phyloP scores from a whole-genome alignment of 2,329 filamentous ascomycete genomes.

The Shiraia bambusicola region DNA sequence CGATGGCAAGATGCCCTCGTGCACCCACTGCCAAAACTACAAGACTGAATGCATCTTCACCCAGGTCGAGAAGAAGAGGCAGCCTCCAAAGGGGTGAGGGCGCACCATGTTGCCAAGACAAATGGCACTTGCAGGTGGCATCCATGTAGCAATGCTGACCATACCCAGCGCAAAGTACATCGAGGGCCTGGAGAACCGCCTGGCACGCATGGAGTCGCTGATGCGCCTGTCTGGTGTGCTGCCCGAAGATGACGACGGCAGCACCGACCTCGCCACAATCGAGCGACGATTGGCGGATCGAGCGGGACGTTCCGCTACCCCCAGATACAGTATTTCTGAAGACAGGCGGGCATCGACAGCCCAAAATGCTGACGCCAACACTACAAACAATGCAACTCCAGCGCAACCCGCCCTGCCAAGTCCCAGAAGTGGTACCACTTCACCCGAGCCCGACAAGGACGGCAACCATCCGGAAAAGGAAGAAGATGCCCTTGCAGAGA shows the following conservation, averaged over 20 bases:
- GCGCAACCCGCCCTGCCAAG: conserved; percentile 51
- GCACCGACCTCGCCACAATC: conserved; percentile 82
- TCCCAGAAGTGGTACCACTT: conserved; percentile 54
- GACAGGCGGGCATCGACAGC: conserved; percentile 38
- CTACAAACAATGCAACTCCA: conserved; percentile 39
- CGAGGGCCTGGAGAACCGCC: conserved; percentile 89
- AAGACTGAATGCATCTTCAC: conserved; percentile 98
- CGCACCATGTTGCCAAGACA: not conserved
- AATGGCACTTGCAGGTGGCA: not conserved
- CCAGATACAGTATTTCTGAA: conserved; percentile 26
- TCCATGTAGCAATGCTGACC: conserved; percentile 4
- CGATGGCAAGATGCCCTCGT: conserved; percentile 91
- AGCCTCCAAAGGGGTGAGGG: conserved; percentile 84
- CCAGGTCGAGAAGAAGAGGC: conserved; percentile 97
- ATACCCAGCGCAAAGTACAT: conserved; percentile 85
- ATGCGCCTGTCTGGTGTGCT: conserved; percentile 83
- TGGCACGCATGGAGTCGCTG: conserved; percentile 94
- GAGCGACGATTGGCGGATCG: conserved; percentile 70
- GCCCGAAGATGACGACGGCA: conserved; percentile 79
- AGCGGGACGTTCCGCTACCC: conserved; percentile 29
- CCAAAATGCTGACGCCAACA: conserved; percentile 38
- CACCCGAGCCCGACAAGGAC: conserved; percentile 52
- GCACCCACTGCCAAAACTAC: conserved; percentile 95
- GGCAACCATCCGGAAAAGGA: conserved; percentile 53
- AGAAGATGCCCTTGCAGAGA: conserved; percentile 86